A percentile compares a stretch with the other conserved stretches of the same genome.
Conservation (phyloP, 106 monocot genomes). For the Allium fistulosum region DNA sequence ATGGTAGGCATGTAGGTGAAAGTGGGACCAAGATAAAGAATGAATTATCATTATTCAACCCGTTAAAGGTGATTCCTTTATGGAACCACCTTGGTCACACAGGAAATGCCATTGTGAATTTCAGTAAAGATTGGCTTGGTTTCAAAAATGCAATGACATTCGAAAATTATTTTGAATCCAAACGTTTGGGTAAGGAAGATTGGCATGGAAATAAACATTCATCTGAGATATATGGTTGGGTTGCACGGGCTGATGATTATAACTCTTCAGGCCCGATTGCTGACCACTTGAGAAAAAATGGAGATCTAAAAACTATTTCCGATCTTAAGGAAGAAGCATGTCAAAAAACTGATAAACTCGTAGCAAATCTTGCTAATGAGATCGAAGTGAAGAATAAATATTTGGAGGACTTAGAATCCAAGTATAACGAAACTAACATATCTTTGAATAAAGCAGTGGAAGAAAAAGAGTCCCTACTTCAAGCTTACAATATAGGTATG, state of each 20-base stretch:
- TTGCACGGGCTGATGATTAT: conserved; percentile 63
- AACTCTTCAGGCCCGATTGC: conserved; percentile 27
- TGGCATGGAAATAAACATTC: conserved; percentile 21
- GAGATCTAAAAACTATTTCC: conserved; percentile 52
- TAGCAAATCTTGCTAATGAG: conserved; percentile 31
- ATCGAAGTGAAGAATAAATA: conserved; percentile 45
- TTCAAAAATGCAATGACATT: conserved; percentile 65
- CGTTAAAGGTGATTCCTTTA: conserved; percentile 39
- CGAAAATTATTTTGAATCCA: conserved; percentile 43
- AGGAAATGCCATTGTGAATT: conserved; percentile 59
- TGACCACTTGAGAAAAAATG: conserved; percentile 40
- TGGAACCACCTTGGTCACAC: conserved; percentile 48
- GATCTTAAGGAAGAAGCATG: conserved; percentile 35
- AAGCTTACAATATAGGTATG: conserved; percentile 28
- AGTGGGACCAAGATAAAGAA: conserved; percentile 36
- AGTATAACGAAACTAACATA: conserved; percentile 33
- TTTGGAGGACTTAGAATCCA: conserved; percentile 45
- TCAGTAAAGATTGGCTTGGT: conserved; percentile 67
- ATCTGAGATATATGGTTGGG: conserved; percentile 54
- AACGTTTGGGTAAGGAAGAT: conserved; percentile 27
- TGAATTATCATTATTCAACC: conserved; percentile 40
- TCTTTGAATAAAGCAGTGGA: conserved; percentile 41
- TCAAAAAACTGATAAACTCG: conserved; percentile 34
- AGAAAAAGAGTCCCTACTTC: conserved; percentile 31
- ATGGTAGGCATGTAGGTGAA: conserved; percentile 33